phyloP scores from a whole-genome alignment of 495 filamentous ascomycete species.

The Parachaetomium inaequale region DNA sequence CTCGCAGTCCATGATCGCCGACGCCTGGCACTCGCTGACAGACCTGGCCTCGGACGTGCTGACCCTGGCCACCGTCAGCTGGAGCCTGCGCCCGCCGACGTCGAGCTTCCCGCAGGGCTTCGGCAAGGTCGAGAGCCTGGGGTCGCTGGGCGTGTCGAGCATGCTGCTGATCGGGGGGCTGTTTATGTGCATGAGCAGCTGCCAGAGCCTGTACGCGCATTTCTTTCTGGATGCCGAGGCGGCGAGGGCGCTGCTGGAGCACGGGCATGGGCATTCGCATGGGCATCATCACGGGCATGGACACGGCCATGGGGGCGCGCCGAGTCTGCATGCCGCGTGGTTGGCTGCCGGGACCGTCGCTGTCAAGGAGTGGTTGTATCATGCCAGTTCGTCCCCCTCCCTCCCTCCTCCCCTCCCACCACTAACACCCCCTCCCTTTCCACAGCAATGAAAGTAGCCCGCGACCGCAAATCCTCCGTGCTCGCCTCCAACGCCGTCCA shows the following conservation, averaged over 20 bases:
- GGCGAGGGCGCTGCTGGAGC: constrained; percentile 56
- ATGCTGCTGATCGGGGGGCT: constrained; percentile 83
- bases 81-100: constrained; percentile 79
- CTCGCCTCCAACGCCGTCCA: constrained; percentile 96
- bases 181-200: constrained; percentile 81
- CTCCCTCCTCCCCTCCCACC: background rate
- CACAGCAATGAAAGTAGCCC: constrained; percentile 92
- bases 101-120: constrained; percentile 83
- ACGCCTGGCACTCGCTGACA: constrained; percentile 91
- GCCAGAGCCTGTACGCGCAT: constrained; percentile 70
- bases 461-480: constrained; percentile 88
- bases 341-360: constrained; percentile 86
- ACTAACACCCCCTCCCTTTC: background rate
- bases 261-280: constrained; percentile 55
- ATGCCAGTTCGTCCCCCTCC: constrained; percentile 70
- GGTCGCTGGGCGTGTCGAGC: constrained; percentile 85
- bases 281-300: constrained; percentile 51
- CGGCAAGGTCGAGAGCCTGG: constrained; percentile 95
- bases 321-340: constrained; percentile 92
- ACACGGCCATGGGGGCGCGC: constrained; percentile 56
- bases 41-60: constrained; percentile 93
- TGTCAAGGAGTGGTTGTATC: constrained; percentile 95
- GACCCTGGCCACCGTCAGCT: constrained; percentile 88
- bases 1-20: constrained; percentile 88
- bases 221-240: constrained; percentile 66